Conservation (phyloP, 192 early-diverging fungal species). For the Phlyctochytrium bullatum region DNA sequence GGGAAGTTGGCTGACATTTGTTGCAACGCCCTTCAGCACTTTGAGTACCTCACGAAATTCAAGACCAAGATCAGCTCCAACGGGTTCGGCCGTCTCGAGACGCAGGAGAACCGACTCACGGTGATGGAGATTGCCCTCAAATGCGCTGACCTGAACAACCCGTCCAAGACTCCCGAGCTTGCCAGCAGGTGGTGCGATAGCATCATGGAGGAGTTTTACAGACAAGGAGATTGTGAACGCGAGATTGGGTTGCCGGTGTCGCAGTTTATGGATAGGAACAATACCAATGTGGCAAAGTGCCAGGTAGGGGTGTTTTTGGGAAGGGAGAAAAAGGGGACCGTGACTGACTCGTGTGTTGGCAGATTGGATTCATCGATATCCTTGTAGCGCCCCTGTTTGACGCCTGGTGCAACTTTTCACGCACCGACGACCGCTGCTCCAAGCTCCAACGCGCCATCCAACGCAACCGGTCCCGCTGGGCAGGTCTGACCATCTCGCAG, state of each 20-base stretch:
- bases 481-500: conserved; percentile 23
- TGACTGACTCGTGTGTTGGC: neutral
- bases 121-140: conserved; percentile 57
- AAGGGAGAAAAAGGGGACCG: too few relatives aligned
- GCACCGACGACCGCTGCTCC: conserved; percentile 21
- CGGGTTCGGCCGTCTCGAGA: conserved; percentile 16
- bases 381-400: conserved; percentile 59
- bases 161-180: conserved; percentile 39
- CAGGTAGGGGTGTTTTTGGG: conserved; percentile 46
- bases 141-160: conserved; percentile 56
- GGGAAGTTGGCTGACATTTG: neutral
- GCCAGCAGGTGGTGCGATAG: conserved; percentile 44
- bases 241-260: conserved; percentile 46
- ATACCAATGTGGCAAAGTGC: conserved; percentile 52
- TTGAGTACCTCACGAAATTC: conserved; percentile 60
- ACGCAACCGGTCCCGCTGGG: conserved; percentile 29
- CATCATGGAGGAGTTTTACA: conserved; percentile 49
- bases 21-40: conserved; percentile 38
- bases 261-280: conserved; percentile 55
- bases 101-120: conserved; percentile 42
- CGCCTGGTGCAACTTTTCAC: conserved; percentile 48
- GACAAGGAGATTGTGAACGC: conserved; percentile 51
- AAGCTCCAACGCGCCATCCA: conserved; percentile 23
- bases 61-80: conserved; percentile 47
- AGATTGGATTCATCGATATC: conserved; percentile 63